Evolutionary conservation across 2,329 filamentous ascomycete genomes (phyloP).

Genomic region (Paraconiothyrium sp.): DNA sequence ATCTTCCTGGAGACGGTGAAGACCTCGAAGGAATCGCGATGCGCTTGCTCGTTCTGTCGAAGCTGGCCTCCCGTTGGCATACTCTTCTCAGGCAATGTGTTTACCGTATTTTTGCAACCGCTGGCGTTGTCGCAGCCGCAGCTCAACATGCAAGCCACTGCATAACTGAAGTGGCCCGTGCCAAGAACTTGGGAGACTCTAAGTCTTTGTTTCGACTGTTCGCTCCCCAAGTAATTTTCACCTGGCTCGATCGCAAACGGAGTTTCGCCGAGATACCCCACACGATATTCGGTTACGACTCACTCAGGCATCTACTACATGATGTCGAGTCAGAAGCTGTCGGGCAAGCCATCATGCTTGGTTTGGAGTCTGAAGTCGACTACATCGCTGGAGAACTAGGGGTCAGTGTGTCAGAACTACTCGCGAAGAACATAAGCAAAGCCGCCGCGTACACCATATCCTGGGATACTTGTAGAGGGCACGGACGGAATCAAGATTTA

Average conservation of each 20-base stretch:
- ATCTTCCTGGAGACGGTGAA: constrained; percentile 76
- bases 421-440: constrained; percentile 77
- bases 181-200: constrained; percentile 71
- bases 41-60: constrained; percentile 78
- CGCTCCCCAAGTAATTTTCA: constrained; percentile 87
- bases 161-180: constrained; percentile 70
- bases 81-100: constrained; percentile 86
- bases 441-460: constrained; percentile 85
- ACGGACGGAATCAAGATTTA: constrained; percentile 50
- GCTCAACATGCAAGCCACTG: constrained; percentile 77
- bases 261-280: constrained; percentile 72
- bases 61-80: constrained; percentile 83
- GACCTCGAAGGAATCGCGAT: constrained; percentile 86
- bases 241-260: constrained; percentile 80
- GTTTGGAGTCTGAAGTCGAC: constrained; percentile 70
- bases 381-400: constrained; percentile 64
- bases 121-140: constrained; percentile 74
- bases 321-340: constrained; percentile 80
- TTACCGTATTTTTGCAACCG: constrained; percentile 93
- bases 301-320: constrained; percentile 72
- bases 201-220: constrained; percentile 83
- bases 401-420: constrained; percentile 27
- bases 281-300: constrained; percentile 81
- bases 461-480: constrained; percentile 68
- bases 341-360: constrained; percentile 84